Percentiles rank a stretch among this genome's conserved stretches.
phyloP scores from a whole-genome alignment of 2,329 filamentous ascomycete species.

The Domatiomyces globalis region DNA sequence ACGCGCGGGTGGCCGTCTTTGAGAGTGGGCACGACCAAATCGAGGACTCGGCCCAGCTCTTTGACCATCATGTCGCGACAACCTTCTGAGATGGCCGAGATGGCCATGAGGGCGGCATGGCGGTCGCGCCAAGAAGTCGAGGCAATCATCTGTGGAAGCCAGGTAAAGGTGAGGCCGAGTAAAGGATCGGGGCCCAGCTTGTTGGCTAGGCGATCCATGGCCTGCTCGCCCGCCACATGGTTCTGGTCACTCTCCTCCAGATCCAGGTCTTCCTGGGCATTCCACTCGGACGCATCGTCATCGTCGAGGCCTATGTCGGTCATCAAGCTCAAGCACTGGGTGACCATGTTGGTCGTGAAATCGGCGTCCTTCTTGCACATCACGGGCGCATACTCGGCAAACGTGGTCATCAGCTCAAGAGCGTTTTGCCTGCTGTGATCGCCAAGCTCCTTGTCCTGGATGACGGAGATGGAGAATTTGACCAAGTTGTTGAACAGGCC shows the following conservation, averaged over 20 bases:
- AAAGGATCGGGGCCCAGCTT: conserved; percentile 92
- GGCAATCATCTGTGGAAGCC: conserved; percentile 95
- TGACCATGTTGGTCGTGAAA: conserved; percentile 94
- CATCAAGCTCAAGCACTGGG: conserved; percentile 94
- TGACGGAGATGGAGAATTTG: conserved; percentile 80
- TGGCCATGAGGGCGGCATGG: conserved; percentile 95
- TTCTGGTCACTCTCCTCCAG: conserved; percentile 93
- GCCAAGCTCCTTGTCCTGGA: conserved; percentile 88
- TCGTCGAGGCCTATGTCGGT: conserved; percentile 91
- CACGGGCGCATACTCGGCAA: conserved; percentile 82
- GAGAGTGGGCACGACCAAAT: conserved; percentile 83
- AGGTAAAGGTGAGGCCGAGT: conserved; percentile 83
- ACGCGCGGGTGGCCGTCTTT: conserved; percentile 85
- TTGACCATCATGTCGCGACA: conserved; percentile 92
- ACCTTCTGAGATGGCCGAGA: conserved; percentile 94
- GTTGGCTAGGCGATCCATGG: conserved; percentile 94
- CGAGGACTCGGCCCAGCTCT: conserved; percentile 84
- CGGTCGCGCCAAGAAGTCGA: conserved; percentile 89
- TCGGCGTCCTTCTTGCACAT: conserved; percentile 92
- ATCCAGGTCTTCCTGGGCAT: conserved; percentile 83
- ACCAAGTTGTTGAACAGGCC: conserved; percentile 84
- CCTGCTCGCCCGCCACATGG: conserved; percentile 94
- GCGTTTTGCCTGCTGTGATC: conserved; percentile 88
- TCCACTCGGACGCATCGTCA: conserved; percentile 89
- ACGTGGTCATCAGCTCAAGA: conserved; percentile 92